These are phyloP conservation scores for Venustampulla echinocandica DNA, from an alignment of 495 filamentous ascomycete species.

Conservation along the genomic window DNA sequence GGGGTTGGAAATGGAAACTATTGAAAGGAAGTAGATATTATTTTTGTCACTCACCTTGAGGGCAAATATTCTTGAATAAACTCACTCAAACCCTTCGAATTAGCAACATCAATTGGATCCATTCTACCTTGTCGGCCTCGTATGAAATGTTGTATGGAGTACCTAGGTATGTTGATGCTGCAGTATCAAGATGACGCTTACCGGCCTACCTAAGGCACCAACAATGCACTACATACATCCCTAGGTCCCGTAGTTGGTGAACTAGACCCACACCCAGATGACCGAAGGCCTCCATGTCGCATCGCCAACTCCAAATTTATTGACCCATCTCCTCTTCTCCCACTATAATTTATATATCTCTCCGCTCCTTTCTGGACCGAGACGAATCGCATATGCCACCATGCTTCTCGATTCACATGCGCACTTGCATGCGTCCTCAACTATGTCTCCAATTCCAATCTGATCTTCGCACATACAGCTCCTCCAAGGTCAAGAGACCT, in stretches of 20 bases:
- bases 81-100: conserved; percentile 33
- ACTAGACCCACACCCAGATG: no score
- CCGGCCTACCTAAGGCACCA: no score
- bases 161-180: no score
- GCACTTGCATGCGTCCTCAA: not conserved
- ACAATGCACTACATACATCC: no score
- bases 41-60: conserved; percentile 26
- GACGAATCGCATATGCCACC: not conserved
- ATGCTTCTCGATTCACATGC: conserved; percentile 1
- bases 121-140: conserved; percentile 10
- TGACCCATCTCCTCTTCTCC: no score
- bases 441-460: not conserved
- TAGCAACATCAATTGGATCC: conserved; percentile 34
- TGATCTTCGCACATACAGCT: not conserved
- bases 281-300: no score
- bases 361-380: not conserved
- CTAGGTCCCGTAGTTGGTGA: no score
- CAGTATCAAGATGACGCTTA: no score
- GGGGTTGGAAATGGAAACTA: not conserved
- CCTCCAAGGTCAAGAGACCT: conserved; percentile 24
- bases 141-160: no score
- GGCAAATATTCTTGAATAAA: conserved; percentile 38
- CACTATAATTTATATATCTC: not conserved
- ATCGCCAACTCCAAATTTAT: no score
- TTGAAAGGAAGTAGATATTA: not conserved